Evolutionary conservation across 495 filamentous ascomycete species (phyloP).

Genomic region (Penicillium maclennaniae): DNA sequence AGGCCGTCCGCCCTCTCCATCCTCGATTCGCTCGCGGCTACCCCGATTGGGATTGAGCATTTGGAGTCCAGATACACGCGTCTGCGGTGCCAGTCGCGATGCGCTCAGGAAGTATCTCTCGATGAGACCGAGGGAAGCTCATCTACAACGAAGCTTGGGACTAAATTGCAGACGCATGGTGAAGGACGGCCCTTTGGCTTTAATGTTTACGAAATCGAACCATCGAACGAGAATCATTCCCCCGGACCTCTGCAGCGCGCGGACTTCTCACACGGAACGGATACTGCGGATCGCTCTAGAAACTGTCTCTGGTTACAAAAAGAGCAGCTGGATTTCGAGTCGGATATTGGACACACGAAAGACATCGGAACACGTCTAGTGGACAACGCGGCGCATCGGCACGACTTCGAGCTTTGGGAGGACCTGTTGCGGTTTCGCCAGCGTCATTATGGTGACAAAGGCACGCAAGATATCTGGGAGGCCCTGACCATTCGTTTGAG

Average conservation of each 20-base stretch:
- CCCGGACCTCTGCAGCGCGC: background rate
- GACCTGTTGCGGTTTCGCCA: slow-evolving; percentile 59
- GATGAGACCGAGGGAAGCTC: slow-evolving; percentile 3
- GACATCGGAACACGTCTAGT: slow-evolving; percentile 46
- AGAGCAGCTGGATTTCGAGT: slow-evolving; percentile 47
- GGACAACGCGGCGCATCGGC: slow-evolving; percentile 44
- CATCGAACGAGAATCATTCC: slow-evolving; percentile 1
- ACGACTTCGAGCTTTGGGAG: slow-evolving; percentile 61
- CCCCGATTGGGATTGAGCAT: slow-evolving; percentile 37
- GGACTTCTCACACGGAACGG: background rate
- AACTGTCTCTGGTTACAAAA: slow-evolving; percentile 24
- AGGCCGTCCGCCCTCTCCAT: slow-evolving; percentile 50
- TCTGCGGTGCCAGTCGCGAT: slow-evolving; percentile 29
- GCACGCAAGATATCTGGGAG: slow-evolving; percentile 60
- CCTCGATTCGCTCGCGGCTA: slow-evolving; percentile 39
- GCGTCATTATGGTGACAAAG: slow-evolving; percentile 55
- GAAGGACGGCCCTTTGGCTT: slow-evolving; percentile 26
- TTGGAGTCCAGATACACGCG: slow-evolving; percentile 29
- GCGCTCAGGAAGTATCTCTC: background rate
- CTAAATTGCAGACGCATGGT: background rate
- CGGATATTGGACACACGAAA: slow-evolving; percentile 43
- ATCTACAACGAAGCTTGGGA: background rate
- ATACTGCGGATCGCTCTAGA: background rate
- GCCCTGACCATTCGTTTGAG: slow-evolving; percentile 49
- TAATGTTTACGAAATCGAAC: slow-evolving; percentile 29